Conservation (phyloP, 768 basidiomycete genomes). For the Hericium coralloides region DNA sequence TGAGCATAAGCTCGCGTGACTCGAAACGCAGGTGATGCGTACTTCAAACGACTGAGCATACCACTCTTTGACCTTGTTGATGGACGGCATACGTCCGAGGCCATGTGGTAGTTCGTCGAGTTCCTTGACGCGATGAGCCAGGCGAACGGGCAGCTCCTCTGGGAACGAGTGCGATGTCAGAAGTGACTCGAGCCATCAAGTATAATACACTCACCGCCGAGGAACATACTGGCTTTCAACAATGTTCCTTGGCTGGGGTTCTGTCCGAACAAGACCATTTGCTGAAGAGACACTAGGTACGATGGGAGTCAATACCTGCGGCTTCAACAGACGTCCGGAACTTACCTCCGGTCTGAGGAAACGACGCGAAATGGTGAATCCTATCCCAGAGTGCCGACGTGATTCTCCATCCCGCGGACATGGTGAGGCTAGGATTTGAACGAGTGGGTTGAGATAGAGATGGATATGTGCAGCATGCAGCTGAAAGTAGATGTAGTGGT, state of each 20-base stretch:
- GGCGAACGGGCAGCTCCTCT: slow-evolving; percentile 92
- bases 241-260: slow-evolving; percentile 93
- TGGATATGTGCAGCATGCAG: too few relatives aligned
- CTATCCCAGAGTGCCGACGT: slow-evolving; percentile 77
- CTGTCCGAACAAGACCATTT: slow-evolving; percentile 97
- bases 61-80: slow-evolving; percentile 95
- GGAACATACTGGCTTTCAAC: slow-evolving; percentile 85
- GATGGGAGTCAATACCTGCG: background rate
- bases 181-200: slow-evolving; percentile 1
- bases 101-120: slow-evolving; percentile 91
- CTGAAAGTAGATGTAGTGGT: background rate
- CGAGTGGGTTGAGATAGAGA: background rate
- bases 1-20: slow-evolving; percentile 1
- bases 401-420: slow-evolving; percentile 55
- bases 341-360: slow-evolving; percentile 87
- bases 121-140: slow-evolving; percentile 95
- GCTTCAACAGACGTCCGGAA: slow-evolving; percentile 5
- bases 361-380: slow-evolving; percentile 85
- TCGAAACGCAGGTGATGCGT: background rate
- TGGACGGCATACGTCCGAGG: slow-evolving; percentile 83
- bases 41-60: slow-evolving; percentile 99
- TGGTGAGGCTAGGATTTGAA: slow-evolving; percentile 7
- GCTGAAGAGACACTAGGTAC: slow-evolving; percentile 77
- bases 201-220: slow-evolving; percentile 48
- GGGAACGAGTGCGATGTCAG: slow-evolving; percentile 2